Evolutionary conservation across 148 eudicot species (phyloP).

Genomic region (Rhododendron henanense): DNA sequence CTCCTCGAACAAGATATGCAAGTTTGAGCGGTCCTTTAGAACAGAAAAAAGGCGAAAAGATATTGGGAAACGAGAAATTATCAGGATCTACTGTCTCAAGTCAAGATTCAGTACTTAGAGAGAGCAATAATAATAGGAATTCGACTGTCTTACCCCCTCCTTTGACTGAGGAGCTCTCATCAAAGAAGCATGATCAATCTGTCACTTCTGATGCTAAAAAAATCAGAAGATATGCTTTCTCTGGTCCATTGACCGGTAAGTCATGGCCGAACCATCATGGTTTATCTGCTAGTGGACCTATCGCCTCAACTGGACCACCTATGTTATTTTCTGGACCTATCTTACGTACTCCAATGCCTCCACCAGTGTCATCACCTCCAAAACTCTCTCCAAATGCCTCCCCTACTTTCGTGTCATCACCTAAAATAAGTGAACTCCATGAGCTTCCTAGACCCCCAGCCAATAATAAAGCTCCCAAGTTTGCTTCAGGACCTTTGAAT

Average conservation of each 20-base stretch:
- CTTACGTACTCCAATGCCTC: constrained; percentile 33
- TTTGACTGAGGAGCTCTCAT: constrained; percentile 37
- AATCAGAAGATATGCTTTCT: constrained; percentile 48
- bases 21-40: constrained; percentile 33
- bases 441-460: constrained; percentile 92
- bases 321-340: constrained; percentile 55
- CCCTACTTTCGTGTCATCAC: constrained; percentile 55
- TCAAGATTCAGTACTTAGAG: constrained; percentile 49
- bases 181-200: constrained; percentile 29
- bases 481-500: neutral
- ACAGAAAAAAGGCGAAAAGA: constrained; percentile 36
- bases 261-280: constrained; percentile 36
- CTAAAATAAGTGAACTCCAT: constrained; percentile 86
- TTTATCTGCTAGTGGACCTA: constrained; percentile 36
- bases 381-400: constrained; percentile 48
- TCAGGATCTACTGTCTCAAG: constrained; percentile 36
- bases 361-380: constrained; percentile 38
- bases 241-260: constrained; percentile 71
- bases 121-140: constrained; percentile 40
- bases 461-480: neutral
- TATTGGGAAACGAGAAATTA: constrained; percentile 28
- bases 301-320: constrained; percentile 29
- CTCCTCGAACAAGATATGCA: constrained; percentile 33
- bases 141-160: constrained; percentile 40
- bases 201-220: constrained; percentile 34